These are phyloP conservation scores for Stachybotrys chartarum DNA, from an alignment of 2,329 filamentous ascomycete species.

Conservation along the genomic window DNA sequence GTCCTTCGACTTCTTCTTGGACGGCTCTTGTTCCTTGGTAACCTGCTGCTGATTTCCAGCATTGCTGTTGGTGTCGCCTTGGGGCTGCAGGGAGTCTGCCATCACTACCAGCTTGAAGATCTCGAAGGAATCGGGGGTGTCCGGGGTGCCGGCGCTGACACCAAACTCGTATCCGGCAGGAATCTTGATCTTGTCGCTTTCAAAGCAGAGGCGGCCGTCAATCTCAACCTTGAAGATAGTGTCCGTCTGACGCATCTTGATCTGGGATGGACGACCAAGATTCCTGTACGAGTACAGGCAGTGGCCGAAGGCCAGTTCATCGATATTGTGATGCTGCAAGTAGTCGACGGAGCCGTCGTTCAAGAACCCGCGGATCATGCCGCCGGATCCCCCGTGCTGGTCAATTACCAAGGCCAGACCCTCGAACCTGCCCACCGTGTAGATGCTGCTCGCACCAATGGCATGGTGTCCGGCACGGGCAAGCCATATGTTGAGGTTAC, in stretches of 20 bases:
- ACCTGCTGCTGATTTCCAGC: conserved; percentile 1
- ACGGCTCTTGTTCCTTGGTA: conserved; percentile 17
- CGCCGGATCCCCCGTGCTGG: conserved; percentile 67
- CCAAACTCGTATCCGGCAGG: conserved; percentile 80
- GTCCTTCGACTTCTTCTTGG: conserved; percentile 25
- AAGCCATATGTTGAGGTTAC: conserved; percentile 94
- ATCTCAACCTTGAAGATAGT: conserved; percentile 69
- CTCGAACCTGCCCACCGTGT: conserved; percentile 79
- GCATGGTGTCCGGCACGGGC: conserved; percentile 58
- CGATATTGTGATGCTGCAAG: conserved; percentile 66
- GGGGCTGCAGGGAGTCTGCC: conserved; percentile 32
- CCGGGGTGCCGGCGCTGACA: conserved; percentile 78
- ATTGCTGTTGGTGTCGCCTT: conserved; percentile 7
- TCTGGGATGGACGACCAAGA: conserved; percentile 71
- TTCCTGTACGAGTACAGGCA: conserved; percentile 91
- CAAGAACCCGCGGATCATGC: conserved; percentile 83
- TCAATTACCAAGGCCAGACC: conserved; percentile 86
- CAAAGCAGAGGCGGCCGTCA: conserved; percentile 77
- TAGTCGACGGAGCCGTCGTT: conserved; percentile 86
- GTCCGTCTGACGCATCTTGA: conserved; percentile 63
- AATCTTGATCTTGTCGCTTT: conserved; percentile 69
- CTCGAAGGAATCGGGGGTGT: conserved; percentile 92
- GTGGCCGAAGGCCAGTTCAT: conserved; percentile 85
- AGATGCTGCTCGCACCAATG: conserved; percentile 70
- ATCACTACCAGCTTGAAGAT: conserved; percentile 78